phyloP scores from a whole-genome alignment of 2,329 filamentous ascomycete species.

The Aspergillus fischeri region DNA sequence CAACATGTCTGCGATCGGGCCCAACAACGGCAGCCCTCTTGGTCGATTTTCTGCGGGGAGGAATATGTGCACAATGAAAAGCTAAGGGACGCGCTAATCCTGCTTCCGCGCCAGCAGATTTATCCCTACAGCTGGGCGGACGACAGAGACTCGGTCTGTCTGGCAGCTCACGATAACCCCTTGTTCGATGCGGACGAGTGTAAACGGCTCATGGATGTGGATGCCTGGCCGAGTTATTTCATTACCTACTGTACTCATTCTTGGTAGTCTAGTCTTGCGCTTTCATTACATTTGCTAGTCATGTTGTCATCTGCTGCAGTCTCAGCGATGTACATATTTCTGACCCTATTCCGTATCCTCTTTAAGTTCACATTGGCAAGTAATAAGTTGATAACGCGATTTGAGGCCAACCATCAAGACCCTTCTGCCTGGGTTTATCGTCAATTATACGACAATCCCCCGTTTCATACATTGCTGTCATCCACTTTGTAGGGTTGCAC shows the following conservation, averaged over 20 bases:
- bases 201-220: slow-evolving; percentile 15
- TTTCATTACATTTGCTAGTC: neutral
- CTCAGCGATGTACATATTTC: neutral
- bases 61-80: neutral
- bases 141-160: slow-evolving; percentile 11
- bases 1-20: slow-evolving; percentile 8
- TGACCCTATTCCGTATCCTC: too few species aligned
- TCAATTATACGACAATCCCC: too few species aligned
- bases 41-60: slow-evolving; percentile 12
- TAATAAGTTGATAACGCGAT: too few species aligned
- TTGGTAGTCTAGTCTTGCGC: slow-evolving; percentile 7
- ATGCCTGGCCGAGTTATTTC: slow-evolving; percentile 21
- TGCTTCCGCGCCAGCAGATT: slow-evolving; percentile 15
- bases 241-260: slow-evolving; percentile 22
- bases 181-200: slow-evolving; percentile 16
- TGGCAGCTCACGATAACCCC: slow-evolving; percentile 12
- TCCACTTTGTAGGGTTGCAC: neutral
- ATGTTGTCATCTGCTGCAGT: neutral
- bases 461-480: too few species aligned
- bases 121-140: slow-evolving; percentile 20
- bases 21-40: slow-evolving; percentile 6
- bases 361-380: too few species aligned
- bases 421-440: too few species aligned
- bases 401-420: too few species aligned
- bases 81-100: slow-evolving; percentile 8